Evolutionary conservation across 352 stramenopile genomes (phyloP).

Genomic region (Pilasporangium apinafurcum): DNA sequence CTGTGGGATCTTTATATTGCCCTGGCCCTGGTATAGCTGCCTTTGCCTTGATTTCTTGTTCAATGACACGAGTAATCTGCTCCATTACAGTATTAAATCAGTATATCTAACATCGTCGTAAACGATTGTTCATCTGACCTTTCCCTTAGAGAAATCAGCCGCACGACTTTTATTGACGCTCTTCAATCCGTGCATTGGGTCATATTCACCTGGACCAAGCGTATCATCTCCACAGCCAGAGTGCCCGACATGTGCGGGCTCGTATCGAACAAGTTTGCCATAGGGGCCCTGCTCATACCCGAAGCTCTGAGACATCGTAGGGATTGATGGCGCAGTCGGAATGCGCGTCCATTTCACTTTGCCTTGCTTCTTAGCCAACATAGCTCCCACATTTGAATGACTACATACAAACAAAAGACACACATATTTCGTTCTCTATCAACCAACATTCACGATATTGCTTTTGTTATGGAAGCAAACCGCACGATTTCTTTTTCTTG

Average conservation of each 20-base stretch:
- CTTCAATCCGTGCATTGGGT: conserved; percentile 58
- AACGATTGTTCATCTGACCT: conserved; percentile 9
- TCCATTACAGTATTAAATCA: not conserved
- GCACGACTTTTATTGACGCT: conserved; percentile 52
- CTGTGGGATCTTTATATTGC: conserved; percentile 35
- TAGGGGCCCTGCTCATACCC: conserved; percentile 70
- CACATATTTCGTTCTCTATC: not conserved
- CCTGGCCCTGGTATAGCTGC: conserved; percentile 52
- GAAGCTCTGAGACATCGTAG: conserved; percentile 65
- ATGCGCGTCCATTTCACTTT: conserved; percentile 67
- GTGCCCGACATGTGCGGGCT: conserved; percentile 48
- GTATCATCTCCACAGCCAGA: conserved; percentile 52
- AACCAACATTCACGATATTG: not conserved
- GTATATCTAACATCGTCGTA: not conserved
- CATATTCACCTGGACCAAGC: conserved; percentile 64
- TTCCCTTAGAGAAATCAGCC: conserved; percentile 74
- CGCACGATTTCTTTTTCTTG: conserved; percentile 27
- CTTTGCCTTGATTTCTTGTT: conserved; percentile 52
- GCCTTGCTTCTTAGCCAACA: conserved; percentile 20
- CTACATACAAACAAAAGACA: conserved; percentile 1
- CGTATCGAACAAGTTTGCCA: conserved; percentile 64
- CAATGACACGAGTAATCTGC: conserved; percentile 43
- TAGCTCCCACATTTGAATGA: conserved; percentile 18
- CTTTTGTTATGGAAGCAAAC: not conserved
- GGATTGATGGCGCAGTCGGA: conserved; percentile 68